Evolutionary conservation across 805 yeast genomes (phyloP).

Genomic region (Metschnikowia peoriensis): DNA sequence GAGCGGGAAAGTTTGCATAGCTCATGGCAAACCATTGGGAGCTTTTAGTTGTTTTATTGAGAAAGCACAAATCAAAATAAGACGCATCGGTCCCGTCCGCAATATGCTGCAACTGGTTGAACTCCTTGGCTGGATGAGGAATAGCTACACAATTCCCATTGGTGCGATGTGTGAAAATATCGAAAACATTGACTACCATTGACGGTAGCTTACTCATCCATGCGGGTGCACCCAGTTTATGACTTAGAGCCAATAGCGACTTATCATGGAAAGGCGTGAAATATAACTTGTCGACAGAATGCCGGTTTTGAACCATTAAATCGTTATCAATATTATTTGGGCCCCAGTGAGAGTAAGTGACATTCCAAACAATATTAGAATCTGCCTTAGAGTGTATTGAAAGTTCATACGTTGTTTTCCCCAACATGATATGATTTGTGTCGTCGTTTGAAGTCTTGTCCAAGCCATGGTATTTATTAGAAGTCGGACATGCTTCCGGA

Average conservation of each 20-base stretch:
- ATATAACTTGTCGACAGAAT: constrained; percentile 68
- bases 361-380: constrained; percentile 67
- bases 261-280: constrained; percentile 84
- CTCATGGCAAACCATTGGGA: constrained; percentile 86
- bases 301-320: constrained; percentile 44
- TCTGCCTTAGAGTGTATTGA: constrained; percentile 73
- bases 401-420: constrained; percentile 70
- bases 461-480: constrained; percentile 21
- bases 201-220: constrained; percentile 79
- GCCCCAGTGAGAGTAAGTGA: constrained; percentile 86
- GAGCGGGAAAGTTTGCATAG: constrained; percentile 69
- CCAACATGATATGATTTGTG: constrained; percentile 51
- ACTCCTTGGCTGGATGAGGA: constrained; percentile 64
- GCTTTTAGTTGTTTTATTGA: constrained; percentile 63
- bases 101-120: constrained; percentile 29
- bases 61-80: constrained; percentile 48
- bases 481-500: constrained; percentile 34
- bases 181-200: constrained; percentile 76
- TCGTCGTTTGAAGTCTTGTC: constrained; percentile 3
- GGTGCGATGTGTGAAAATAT: constrained; percentile 46
- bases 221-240: constrained; percentile 63
- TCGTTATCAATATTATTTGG: constrained; percentile 80
- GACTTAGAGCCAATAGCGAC: constrained; percentile 72
- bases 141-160: constrained; percentile 46
- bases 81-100: constrained; percentile 19